phyloP scores from a whole-genome alignment of 257 asterid genomes.

The Solanum paucissectum region DNA sequence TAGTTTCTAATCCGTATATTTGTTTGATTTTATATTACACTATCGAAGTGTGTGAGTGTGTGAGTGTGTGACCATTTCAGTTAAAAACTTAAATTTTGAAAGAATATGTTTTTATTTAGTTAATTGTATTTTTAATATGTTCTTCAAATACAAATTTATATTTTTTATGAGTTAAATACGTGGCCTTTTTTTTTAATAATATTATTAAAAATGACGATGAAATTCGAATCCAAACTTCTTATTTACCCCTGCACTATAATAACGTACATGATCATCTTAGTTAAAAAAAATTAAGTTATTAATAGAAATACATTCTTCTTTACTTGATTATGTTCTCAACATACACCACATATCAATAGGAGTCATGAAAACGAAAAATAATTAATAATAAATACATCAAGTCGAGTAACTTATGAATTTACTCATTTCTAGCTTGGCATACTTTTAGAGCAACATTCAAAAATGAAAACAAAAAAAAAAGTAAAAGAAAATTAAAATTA shows the following conservation, averaged over 20 bases:
- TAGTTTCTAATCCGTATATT: neutral
- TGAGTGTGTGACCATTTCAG: neutral
- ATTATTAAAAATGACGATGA: neutral
- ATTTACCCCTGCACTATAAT: neutral
- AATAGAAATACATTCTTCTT: neutral
- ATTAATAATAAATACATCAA: neutral
- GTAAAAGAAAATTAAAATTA: neutral
- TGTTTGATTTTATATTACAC: no score
- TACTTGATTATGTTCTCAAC: neutral
- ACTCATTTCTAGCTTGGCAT: neutral
- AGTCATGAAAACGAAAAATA: neutral
- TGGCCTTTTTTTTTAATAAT: neutral
- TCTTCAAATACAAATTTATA: fast-evolving
- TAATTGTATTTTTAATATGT: neutral
- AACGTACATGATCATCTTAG: neutral
- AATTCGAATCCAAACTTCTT: neutral
- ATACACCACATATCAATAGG: neutral
- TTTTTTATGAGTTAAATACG: neutral
- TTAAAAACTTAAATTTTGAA: neutral
- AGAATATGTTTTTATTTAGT: neutral
- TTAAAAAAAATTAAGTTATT: neutral
- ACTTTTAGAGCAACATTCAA: neutral
- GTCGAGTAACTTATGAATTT: neutral
- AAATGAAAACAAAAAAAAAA: neutral
- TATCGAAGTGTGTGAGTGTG: neutral